Evolutionary conservation across 2,329 filamentous ascomycete species (phyloP).

Genomic region (Triangularia setosa): DNA sequence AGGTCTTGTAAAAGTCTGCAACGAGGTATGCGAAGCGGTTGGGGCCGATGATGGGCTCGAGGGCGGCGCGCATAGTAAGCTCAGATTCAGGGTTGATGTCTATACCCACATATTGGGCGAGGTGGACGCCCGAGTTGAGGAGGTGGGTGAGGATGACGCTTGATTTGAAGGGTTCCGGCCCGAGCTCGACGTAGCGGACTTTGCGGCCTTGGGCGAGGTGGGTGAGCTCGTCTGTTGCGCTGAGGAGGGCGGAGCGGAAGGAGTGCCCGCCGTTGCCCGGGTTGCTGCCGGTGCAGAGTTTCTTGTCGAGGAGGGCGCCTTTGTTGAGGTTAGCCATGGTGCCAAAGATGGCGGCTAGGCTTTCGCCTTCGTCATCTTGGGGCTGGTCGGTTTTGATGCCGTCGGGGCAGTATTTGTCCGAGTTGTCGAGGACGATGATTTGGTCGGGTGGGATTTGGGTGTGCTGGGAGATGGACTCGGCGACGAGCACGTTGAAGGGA

Average conservation of each 20-base stretch:
- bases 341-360: neutral
- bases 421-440: constrained; percentile 3
- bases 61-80: neutral
- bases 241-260: neutral
- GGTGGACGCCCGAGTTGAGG: neutral
- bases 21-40: neutral
- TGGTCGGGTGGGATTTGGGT: neutral
- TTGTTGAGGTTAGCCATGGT: neutral
- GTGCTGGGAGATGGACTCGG: neutral
- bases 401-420: neutral
- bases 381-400: neutral
- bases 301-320: neutral
- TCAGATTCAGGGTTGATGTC: neutral
- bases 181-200: neutral
- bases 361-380: neutral
- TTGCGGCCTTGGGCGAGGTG: neutral
- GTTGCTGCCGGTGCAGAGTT: neutral
- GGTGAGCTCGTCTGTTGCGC: neutral
- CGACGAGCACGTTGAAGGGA: neutral
- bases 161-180: neutral
- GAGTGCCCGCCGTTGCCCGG: neutral
- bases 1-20: neutral
- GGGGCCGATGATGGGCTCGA: neutral
- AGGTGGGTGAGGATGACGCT: neutral
- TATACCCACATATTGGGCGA: neutral